A percentile compares a stretch with the other conserved stretches of the same genome.
These are phyloP conservation scores for Cladosporium oxysporum DNA, from an alignment of 2,329 filamentous ascomycete species.

Conservation along the genomic window DNA sequence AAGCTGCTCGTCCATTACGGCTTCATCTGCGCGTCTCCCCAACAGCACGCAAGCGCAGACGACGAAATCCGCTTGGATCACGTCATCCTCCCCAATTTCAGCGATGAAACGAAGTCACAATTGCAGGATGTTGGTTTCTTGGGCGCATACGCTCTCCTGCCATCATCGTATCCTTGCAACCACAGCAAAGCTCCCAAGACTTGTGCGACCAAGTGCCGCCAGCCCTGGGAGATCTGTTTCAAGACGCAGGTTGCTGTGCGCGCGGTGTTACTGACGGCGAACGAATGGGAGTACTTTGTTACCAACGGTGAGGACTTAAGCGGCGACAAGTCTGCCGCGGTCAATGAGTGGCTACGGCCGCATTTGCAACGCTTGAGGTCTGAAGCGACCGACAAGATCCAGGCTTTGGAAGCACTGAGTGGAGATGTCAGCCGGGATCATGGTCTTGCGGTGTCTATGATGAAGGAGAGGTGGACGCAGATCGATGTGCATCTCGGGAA, in stretches of 20 bases:
- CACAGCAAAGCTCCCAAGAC: not conserved
- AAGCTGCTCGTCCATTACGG: constrained; percentile 69
- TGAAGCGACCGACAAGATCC: constrained; percentile 28
- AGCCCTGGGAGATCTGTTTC: constrained; percentile 41
- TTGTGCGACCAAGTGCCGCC: constrained; percentile 8
- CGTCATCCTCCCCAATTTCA: constrained; percentile 43
- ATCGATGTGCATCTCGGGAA: constrained; percentile 27
- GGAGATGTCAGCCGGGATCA: constrained; percentile 20
- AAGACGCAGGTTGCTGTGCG: constrained; percentile 49
- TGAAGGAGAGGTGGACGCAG: constrained; percentile 41
- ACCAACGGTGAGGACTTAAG: constrained; percentile 37
- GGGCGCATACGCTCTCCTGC: constrained; percentile 38
- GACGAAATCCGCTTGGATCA: constrained; percentile 47
- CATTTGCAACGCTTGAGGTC: constrained; percentile 23
- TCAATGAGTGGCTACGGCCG: constrained; percentile 29
- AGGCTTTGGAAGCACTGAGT: constrained; percentile 19
- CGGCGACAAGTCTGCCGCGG: constrained; percentile 31
- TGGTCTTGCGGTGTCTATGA: constrained; percentile 22
- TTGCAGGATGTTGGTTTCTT: constrained; percentile 48
- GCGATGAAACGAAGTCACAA: constrained; percentile 33
- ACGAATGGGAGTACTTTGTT: constrained; percentile 42
- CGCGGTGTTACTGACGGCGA: constrained; percentile 37
- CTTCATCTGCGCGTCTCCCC: constrained; percentile 41
- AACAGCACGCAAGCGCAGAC: constrained; percentile 34
- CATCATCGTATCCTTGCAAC: constrained; percentile 26